These are phyloP conservation scores for Melastoma malabathricum DNA, from an alignment of 345 rosid genomes.

Conservation along the genomic window DNA sequence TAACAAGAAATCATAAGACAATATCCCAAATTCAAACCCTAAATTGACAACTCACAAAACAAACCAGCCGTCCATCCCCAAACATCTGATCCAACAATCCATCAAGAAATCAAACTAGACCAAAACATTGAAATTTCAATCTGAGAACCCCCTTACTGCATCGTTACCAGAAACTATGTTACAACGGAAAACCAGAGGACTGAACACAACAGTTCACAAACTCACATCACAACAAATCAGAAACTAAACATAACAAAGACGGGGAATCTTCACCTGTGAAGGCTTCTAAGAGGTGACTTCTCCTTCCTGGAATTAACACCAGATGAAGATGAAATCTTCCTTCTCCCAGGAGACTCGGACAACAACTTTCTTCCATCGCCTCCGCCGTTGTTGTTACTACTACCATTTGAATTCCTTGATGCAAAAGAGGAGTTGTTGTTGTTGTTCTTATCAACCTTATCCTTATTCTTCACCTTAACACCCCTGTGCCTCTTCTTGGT, in stretches of 20 bases:
- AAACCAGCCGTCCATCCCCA: too few species aligned
- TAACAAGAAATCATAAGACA: too few species aligned
- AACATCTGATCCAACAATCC: too few species aligned
- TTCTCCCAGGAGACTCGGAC: conserved; percentile 36
- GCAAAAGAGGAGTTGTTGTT: conserved; percentile 18
- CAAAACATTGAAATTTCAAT: too few species aligned
- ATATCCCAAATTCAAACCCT: too few species aligned
- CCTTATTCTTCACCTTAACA: conserved; percentile 63
- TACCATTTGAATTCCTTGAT: too few species aligned
- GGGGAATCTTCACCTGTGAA: conserved; percentile 32
- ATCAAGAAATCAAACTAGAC: too few species aligned
- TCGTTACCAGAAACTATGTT: too few species aligned
- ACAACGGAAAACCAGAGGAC: not conserved
- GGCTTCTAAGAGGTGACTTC: conserved; percentile 27
- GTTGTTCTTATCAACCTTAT: conserved; percentile 25
- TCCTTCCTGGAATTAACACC: conserved; percentile 33
- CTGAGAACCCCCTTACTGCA: too few species aligned
- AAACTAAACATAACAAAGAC: conserved; percentile 1
- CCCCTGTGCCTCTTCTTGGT: conserved; percentile 75
- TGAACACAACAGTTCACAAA: not conserved
- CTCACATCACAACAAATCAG: not conserved
- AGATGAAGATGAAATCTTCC: conserved; percentile 15
- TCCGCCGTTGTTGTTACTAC: conserved; percentile 29
- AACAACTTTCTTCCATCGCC: conserved; percentile 20
- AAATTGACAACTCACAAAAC: too few species aligned